Evolutionary conservation across 331 rosid genomes (phyloP).

Genomic region (Acacia concinna): DNA sequence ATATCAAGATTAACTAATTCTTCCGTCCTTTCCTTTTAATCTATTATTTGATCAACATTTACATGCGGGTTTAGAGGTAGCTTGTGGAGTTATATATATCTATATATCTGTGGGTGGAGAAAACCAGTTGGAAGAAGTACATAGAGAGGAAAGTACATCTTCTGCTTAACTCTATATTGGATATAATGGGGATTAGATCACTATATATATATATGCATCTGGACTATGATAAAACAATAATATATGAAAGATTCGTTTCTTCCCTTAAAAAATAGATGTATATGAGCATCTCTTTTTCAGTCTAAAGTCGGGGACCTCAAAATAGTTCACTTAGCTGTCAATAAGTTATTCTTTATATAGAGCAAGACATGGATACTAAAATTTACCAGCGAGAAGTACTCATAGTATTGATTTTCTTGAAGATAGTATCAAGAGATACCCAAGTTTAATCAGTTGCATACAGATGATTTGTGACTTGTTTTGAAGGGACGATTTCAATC

Average conservation of each 20-base stretch:
- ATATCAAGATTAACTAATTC: not conserved
- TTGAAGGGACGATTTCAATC: not conserved
- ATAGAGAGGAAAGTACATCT: not conserved
- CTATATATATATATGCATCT: not conserved
- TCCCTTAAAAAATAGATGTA: not conserved
- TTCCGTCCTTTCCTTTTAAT: not conserved
- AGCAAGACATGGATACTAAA: not conserved
- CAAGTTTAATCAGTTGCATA: not conserved
- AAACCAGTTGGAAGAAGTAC: not conserved
- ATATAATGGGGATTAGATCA: not conserved
- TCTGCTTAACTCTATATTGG: not conserved
- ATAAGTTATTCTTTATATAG: not conserved
- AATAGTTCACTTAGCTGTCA: not conserved
- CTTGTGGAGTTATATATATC: not conserved
- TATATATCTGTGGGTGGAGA: no score
- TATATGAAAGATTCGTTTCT: not conserved
- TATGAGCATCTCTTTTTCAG: not conserved
- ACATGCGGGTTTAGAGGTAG: not conserved
- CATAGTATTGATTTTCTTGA: no score
- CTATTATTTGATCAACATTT: not conserved
- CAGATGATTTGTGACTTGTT: not conserved
- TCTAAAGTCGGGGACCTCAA: not conserved
- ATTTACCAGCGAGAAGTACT: not conserved
- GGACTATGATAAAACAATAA: not conserved
- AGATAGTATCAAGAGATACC: no score